Percentiles rank a stretch among this genome's conserved stretches.
Evolutionary conservation across 148 eudicot species (phyloP).

Genomic region (Cornus florida): DNA sequence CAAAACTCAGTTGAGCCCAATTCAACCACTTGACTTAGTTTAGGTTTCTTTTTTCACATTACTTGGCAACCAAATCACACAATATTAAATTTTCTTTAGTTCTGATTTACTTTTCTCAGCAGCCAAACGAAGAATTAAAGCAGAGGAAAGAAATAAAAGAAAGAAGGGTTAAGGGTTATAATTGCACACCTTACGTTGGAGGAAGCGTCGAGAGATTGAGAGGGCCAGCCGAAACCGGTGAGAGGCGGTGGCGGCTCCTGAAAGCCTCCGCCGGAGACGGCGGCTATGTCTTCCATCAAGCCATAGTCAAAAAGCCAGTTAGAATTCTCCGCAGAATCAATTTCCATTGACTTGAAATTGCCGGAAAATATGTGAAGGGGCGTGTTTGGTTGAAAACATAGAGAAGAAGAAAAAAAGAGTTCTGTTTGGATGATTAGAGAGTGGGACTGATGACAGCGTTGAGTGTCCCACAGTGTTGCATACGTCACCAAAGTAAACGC

Average conservation of each 20-base stretch:
- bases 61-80: too few relatives aligned
- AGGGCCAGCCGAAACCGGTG: constrained; percentile 21
- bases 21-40: too few relatives aligned
- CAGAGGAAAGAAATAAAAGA: too few relatives aligned
- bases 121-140: not conserved
- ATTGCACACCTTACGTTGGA: constrained; percentile 14
- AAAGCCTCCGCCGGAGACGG: constrained; percentile 14
- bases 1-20: too few relatives aligned
- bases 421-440: not conserved
- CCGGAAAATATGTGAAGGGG: not conserved
- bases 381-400: not conserved
- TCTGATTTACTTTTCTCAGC: not conserved
- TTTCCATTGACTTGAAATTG: constrained; percentile 16
- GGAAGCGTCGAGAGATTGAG: constrained; percentile 11
- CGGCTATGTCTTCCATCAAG: constrained; percentile 18
- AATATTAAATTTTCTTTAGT: too few relatives aligned
- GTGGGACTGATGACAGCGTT: not conserved
- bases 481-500: not conserved
- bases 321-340: constrained; percentile 27
- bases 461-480: not conserved
- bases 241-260: not conserved
- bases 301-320: constrained; percentile 31
- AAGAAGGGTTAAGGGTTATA: not conserved
- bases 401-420: too few relatives aligned
- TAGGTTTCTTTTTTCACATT: too few relatives aligned